Evolutionary conservation across 441 rosid genomes (phyloP), one percentile per base, ranked within the genome.

Genomic region (Gossypium davidsonii): DNA sequence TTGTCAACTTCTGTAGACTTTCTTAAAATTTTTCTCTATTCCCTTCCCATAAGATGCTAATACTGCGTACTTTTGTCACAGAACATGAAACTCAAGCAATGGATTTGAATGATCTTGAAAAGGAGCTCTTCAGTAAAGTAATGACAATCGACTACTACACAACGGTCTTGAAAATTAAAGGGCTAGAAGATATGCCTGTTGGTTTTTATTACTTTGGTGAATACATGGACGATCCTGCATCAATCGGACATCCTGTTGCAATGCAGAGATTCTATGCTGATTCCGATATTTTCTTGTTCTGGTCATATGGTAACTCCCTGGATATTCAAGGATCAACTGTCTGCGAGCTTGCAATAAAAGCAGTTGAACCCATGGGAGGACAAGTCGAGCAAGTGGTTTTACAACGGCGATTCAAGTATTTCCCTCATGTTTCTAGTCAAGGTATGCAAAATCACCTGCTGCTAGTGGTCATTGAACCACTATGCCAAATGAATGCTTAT

Each of bases 181-280:
- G 92, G 57, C 80, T 90, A 6, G 87, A 88, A 73, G 80, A 81
- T 42, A 69, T 88, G 75, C 94, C 91, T 42, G 73, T 81, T 2
- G 92, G 95, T 18, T 90, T 90, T 70, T 90, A 84, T 57, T 88
- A 88, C 82, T 88, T 90, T 10, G 80, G 84, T 9, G 90, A 88
- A 76, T 85, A 84, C 65, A 88, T 90, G 89, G 87, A 88, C 0
- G 89, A 88, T 75, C 92, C 95, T 70, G 74, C 82, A 9, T 82
- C 91, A 51, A 83, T 86, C 53, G 92, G 95, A 69, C 75, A 84
- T 73, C 92, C 95, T 4, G 88, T 88, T 52, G 95, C 95, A 74
- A 81, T 90, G 90, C 92, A 90, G 84, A 88, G 79, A 81, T 90
- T 86, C 81, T 87, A 82, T 62, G 79, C 83, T 21, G 90, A 90